Conservation (phyloP, 257 asterid genomes). For the Handroanthus guayacan region DNA sequence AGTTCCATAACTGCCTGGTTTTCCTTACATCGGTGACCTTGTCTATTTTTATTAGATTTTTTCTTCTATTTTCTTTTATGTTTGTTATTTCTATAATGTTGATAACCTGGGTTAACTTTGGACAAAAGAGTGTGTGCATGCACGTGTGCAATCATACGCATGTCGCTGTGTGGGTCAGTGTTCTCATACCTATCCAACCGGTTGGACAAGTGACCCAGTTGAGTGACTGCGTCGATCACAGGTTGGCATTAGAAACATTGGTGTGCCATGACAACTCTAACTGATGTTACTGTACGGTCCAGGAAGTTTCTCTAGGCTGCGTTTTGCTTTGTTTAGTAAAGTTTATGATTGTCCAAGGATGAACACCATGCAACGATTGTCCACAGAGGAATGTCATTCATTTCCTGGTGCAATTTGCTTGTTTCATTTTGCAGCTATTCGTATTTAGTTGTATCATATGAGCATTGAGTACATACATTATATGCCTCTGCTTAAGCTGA, state of each 20-base stretch:
- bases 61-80: conserved; percentile 6
- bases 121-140: too few relatives aligned
- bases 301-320: conserved; percentile 22
- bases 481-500: not conserved
- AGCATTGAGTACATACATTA: not conserved
- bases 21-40: conserved; percentile 8
- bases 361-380: not conserved
- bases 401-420: conserved; percentile 2
- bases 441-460: not conserved
- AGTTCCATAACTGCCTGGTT: not conserved
- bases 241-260: conserved; percentile 1
- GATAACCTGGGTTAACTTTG: not conserved
- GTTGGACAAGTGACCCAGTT: not conserved
- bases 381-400: too few relatives aligned
- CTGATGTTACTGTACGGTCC: conserved; percentile 1
- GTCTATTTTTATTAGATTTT: not conserved
- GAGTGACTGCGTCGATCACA: not conserved
- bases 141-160: not conserved
- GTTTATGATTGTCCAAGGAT: not conserved
- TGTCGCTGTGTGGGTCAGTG: not conserved
- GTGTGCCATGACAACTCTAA: conserved; percentile 17
- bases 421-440: conserved; percentile 2
- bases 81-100: conserved; percentile 1
- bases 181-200: not conserved
- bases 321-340: conserved; percentile 13